Percentiles rank a stretch among this genome's conserved stretches.
phyloP scores from a whole-genome alignment of 2,329 filamentous ascomycete genomes.

The Graphium sp. region DNA sequence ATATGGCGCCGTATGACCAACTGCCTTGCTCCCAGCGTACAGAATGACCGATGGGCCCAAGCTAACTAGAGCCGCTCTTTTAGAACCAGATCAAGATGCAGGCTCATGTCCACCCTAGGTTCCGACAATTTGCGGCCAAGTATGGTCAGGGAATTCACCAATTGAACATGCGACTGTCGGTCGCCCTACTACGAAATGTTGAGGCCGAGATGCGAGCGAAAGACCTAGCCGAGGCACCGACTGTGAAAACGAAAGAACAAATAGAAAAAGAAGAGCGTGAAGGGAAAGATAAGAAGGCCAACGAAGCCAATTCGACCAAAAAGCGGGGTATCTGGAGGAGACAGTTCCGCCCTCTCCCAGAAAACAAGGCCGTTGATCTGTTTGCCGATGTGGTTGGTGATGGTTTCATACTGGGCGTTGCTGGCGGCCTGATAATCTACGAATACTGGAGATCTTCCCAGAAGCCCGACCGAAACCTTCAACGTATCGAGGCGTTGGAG shows the following conservation, averaged over 20 bases:
- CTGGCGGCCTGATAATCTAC: conserved; percentile 38
- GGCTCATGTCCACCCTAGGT: conserved; percentile 46
- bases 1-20: conserved; percentile 47
- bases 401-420: conserved; percentile 43
- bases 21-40: background rate
- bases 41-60: background rate
- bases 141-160: conserved; percentile 50
- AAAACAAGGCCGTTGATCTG: conserved; percentile 47
- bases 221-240: conserved; percentile 45
- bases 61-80: conserved; percentile 5
- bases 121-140: conserved; percentile 40
- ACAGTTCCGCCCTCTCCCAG: conserved; percentile 45
- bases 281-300: conserved; percentile 20
- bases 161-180: conserved; percentile 47
- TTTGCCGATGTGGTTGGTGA: conserved; percentile 52
- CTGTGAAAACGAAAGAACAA: conserved; percentile 48
- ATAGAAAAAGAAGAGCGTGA: conserved; percentile 31
- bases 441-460: conserved; percentile 41
- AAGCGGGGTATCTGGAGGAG: conserved; percentile 45
- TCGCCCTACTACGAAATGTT: conserved; percentile 38
- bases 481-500: conserved; percentile 33
- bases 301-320: conserved; percentile 16
- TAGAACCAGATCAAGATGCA: conserved; percentile 52
- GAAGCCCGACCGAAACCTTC: conserved; percentile 41
- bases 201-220: conserved; percentile 40